A percentile compares a stretch with the other conserved stretches of the same genome.
phyloP scores from a whole-genome alignment of 805 yeast species.

The Candida krabiensis region DNA sequence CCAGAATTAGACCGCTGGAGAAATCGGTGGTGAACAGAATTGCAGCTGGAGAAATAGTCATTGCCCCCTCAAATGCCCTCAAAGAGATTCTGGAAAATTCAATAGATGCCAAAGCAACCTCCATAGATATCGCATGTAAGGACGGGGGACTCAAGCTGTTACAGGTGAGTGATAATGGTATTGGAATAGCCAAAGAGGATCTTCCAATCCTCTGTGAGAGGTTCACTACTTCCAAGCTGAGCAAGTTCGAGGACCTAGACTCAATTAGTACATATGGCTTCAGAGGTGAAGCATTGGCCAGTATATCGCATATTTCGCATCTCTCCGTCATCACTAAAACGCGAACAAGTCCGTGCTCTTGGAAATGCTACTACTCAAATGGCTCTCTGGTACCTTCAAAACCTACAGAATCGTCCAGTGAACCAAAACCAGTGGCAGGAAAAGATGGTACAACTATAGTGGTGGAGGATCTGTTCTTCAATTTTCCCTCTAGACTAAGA shows the following conservation, averaged over 20 bases:
- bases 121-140: slow-evolving; percentile 76
- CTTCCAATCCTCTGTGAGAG: slow-evolving; percentile 81
- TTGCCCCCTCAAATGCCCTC: slow-evolving; percentile 91
- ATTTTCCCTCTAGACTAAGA: slow-evolving; percentile 74
- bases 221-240: slow-evolving; percentile 86
- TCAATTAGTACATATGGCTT: slow-evolving; percentile 84
- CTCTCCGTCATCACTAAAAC: slow-evolving; percentile 79
- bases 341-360: slow-evolving; percentile 59
- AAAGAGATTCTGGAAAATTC: slow-evolving; percentile 93
- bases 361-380: slow-evolving; percentile 63
- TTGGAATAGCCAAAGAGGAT: slow-evolving; percentile 75
- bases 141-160: slow-evolving; percentile 90
- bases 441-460: slow-evolving; percentile 79
- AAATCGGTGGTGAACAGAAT: slow-evolving; percentile 78
- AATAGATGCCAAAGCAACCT: slow-evolving; percentile 78
- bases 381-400: slow-evolving; percentile 58
- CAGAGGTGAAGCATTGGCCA: slow-evolving; percentile 94
- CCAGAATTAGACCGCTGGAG: slow-evolving; percentile 47
- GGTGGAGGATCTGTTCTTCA: slow-evolving; percentile 89
- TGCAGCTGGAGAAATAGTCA: slow-evolving; percentile 96
- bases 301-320: slow-evolving; percentile 87
- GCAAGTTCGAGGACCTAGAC: slow-evolving; percentile 70
- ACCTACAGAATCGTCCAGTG: slow-evolving; percentile 34
- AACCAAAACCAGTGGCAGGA: slow-evolving; percentile 81
- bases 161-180: slow-evolving; percentile 88